Conservation (phyloP, 805 yeast species). For the Barnettozyma wickerhamii region DNA sequence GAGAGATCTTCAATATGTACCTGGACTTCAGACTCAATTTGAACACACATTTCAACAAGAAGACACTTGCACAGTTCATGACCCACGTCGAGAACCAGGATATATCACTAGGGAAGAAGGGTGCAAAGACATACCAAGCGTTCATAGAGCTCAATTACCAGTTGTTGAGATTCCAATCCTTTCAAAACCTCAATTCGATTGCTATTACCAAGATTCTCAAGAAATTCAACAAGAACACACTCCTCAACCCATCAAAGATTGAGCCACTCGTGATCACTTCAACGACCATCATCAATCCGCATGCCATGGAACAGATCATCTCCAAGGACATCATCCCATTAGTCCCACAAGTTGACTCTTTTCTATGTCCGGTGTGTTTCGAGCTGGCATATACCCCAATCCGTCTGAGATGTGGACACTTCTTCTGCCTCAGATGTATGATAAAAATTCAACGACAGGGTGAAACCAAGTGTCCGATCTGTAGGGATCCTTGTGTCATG, state of each 20-base stretch:
- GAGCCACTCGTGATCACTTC: constrained; percentile 8
- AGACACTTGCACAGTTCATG: constrained; percentile 42
- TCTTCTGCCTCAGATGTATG: constrained; percentile 69
- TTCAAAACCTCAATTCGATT: constrained; percentile 55
- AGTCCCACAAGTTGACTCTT: constrained; percentile 73
- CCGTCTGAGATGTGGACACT: constrained; percentile 56
- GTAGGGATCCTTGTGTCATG: constrained; percentile 48
- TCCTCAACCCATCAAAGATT: constrained; percentile 38
- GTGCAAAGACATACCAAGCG: constrained; percentile 41
- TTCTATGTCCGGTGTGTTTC: constrained; percentile 69
- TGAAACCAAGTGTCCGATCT: constrained; percentile 64
- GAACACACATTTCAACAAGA: constrained; percentile 40
- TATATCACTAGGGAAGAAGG: constrained; percentile 33
- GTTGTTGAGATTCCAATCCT: constrained; percentile 52
- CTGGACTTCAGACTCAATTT: constrained; percentile 65
- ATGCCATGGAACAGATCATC: constrained; percentile 35
- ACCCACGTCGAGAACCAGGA: constrained; percentile 36
- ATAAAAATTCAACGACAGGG: constrained; percentile 59
- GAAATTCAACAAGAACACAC: constrained; percentile 72
- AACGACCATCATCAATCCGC: constrained; percentile 3
- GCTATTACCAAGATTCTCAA: constrained; percentile 68
- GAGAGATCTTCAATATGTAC: constrained; percentile 61
- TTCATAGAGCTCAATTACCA: constrained; percentile 52
- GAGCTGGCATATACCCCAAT: constrained; percentile 71
- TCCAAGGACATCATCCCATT: constrained; percentile 49